phyloP scores from a whole-genome alignment of 306 rosid genomes.

The Macrotyloma uniflorum region DNA sequence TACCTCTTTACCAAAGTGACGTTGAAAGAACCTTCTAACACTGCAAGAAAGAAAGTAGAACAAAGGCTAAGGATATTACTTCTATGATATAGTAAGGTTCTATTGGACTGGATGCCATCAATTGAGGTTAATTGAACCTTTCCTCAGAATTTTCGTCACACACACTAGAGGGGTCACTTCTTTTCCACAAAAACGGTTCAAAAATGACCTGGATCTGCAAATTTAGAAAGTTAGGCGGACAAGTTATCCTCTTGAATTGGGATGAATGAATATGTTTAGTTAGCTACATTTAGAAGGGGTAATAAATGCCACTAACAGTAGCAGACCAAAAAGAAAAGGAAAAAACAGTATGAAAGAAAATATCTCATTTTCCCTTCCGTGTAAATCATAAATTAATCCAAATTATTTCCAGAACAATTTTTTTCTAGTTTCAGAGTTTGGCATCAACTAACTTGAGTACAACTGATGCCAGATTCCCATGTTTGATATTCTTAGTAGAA shows the following conservation, averaged over 20 bases:
- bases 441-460: conserved; percentile 7
- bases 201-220: conserved; percentile 80
- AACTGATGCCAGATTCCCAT: conserved; percentile 3
- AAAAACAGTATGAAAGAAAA: neutral
- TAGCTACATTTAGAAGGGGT: conserved; percentile 14
- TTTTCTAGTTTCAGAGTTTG: conserved; percentile 14
- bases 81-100: conserved; percentile 12
- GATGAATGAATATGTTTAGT: conserved; percentile 2
- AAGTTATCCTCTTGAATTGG: neutral
- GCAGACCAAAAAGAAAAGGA: neutral
- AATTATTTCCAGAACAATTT: neutral
- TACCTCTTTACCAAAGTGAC: conserved; percentile 98
- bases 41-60: conserved; percentile 52
- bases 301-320: conserved; percentile 19
- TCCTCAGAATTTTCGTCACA: conserved; percentile 60
- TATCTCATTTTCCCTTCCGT: neutral
- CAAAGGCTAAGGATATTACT: conserved; percentile 19
- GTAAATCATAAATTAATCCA: conserved; percentile 5
- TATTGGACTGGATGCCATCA: conserved; percentile 26
- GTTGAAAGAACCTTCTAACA: conserved; percentile 82
- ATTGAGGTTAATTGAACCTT: conserved; percentile 58
- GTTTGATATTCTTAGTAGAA: conserved; percentile 4
- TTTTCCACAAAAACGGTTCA: conserved; percentile 92
- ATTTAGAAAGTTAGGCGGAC: conserved; percentile 38
- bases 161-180: conserved; percentile 46